A percentile compares a stretch with the other conserved stretches of the same genome.
Conservation (phyloP, 2,329 filamentous ascomycete species). For the Plectosphaerella sp. region DNA sequence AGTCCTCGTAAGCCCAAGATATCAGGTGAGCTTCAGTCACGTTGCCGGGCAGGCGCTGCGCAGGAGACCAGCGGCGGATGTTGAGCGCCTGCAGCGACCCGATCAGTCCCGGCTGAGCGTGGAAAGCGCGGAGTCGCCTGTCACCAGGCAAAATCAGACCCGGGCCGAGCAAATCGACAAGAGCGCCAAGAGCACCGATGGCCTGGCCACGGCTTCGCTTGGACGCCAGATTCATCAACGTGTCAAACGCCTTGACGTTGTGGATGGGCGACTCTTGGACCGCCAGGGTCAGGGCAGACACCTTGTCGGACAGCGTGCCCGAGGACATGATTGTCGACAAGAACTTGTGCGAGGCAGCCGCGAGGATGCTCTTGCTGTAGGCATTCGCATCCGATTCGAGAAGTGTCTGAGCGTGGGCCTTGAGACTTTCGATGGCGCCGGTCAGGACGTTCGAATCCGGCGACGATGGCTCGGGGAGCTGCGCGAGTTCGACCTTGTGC, state of each 20-base stretch:
- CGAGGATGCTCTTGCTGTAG: constrained; percentile 69
- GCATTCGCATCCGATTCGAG: constrained; percentile 72
- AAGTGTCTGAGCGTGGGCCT: constrained; percentile 68
- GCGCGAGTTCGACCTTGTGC: constrained; percentile 41
- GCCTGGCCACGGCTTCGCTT: constrained; percentile 94
- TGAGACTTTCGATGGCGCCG: constrained; percentile 44
- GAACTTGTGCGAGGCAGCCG: constrained; percentile 90
- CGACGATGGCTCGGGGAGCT: constrained; percentile 37
- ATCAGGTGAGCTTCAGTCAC: constrained; percentile 76
- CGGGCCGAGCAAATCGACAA: constrained; percentile 91
- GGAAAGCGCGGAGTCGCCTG: constrained; percentile 75
- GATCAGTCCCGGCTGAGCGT: constrained; percentile 71
- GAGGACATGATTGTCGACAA: constrained; percentile 95
- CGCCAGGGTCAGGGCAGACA: constrained; percentile 89
- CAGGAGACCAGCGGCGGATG: constrained; percentile 57
- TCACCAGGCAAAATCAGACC: constrained; percentile 80
- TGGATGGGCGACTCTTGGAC: constrained; percentile 96
- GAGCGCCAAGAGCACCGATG: constrained; percentile 82
- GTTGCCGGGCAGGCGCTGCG: constrained; percentile 68
- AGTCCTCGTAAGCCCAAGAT: constrained; percentile 89
- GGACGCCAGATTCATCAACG: constrained; percentile 73
- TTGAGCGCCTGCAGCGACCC: constrained; percentile 62
- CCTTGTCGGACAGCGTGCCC: constrained; percentile 93
- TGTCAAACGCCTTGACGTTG: constrained; percentile 85
- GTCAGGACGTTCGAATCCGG: constrained; percentile 40